Conservation (phyloP, 768 basidiomycete species). For the Fistulinella prunicolor region DNA sequence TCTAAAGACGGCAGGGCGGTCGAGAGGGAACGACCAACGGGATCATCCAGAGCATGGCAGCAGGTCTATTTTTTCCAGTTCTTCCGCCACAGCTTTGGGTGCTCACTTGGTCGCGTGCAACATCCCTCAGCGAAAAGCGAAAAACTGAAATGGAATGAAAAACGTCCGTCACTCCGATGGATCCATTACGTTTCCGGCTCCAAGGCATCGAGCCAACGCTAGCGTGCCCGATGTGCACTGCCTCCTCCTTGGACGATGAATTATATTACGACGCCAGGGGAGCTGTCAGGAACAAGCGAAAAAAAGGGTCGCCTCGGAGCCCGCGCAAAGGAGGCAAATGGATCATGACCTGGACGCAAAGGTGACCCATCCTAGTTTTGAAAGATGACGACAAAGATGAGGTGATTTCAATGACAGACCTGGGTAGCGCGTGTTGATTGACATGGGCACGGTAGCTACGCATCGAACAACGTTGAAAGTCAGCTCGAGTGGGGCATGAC, state of each 20-base stretch:
- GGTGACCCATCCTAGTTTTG: background rate
- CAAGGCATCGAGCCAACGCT: background rate
- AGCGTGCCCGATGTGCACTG: constrained; percentile 14
- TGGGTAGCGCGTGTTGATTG: constrained; percentile 8
- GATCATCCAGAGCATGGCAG: background rate
- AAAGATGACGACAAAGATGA: constrained; percentile 20
- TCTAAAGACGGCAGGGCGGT: constrained; percentile 3
- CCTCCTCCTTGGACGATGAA: constrained; percentile 16
- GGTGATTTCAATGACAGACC: constrained; percentile 19
- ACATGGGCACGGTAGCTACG: constrained; percentile 14
- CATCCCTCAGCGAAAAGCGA: no score
- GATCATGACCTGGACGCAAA: background rate
- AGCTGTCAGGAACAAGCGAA: constrained; percentile 22
- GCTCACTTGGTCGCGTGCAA: no score
- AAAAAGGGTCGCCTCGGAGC: constrained; percentile 28
- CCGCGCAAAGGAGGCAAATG: constrained; percentile 26
- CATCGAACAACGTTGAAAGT: constrained; percentile 8
- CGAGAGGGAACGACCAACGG: background rate
- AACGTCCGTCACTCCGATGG: background rate
- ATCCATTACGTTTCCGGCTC: constrained; percentile 12
- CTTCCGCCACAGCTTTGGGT: background rate
- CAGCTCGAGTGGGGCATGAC: background rate
- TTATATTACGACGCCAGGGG: constrained; percentile 26
- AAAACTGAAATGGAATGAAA: no score
- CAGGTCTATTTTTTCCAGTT: background rate